phyloP scores from a whole-genome alignment of 2,329 filamentous ascomycete species.

The Rutstroemia sp. region DNA sequence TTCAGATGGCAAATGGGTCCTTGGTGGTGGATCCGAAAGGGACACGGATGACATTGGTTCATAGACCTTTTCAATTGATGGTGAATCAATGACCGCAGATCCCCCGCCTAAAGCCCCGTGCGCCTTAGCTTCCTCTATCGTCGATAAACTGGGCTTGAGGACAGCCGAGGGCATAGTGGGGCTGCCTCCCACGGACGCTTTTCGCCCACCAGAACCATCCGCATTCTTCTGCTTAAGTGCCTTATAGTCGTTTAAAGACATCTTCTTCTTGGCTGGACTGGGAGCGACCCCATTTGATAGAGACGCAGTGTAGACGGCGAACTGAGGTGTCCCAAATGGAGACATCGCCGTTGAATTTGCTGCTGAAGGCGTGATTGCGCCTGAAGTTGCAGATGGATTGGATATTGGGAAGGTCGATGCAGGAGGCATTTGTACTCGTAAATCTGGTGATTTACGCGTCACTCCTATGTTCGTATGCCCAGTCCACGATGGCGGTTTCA shows the following conservation, averaged over 20 bases:
- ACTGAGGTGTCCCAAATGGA: slow-evolving; percentile 37
- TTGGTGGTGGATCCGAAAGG: slow-evolving; percentile 9
- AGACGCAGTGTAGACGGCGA: slow-evolving; percentile 38
- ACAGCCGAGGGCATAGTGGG: slow-evolving; percentile 29
- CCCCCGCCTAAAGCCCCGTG: slow-evolving; percentile 28
- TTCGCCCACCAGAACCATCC: slow-evolving; percentile 16
- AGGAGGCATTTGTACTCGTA: slow-evolving; percentile 48
- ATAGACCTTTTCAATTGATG: slow-evolving; percentile 27
- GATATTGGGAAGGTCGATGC: slow-evolving; percentile 41
- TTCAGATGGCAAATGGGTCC: slow-evolving; percentile 15
- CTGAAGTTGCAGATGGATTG: slow-evolving; percentile 26
- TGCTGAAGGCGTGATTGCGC: slow-evolving; percentile 41
- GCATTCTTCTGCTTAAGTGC: slow-evolving; percentile 37
- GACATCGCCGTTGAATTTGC: slow-evolving; percentile 40
- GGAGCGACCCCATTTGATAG: slow-evolving; percentile 37
- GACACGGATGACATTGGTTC: slow-evolving; percentile 16
- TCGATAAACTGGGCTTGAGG: slow-evolving; percentile 34
- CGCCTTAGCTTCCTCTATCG: slow-evolving; percentile 36
- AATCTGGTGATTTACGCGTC: slow-evolving; percentile 16
- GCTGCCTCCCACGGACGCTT: slow-evolving; percentile 19
- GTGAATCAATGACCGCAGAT: slow-evolving; percentile 30
- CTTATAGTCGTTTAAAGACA: slow-evolving; percentile 60
- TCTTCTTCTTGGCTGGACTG: slow-evolving; percentile 54
- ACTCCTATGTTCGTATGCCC: slow-evolving; percentile 11
- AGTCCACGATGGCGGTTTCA: slow-evolving; percentile 29